Evolutionary conservation across 805 yeast genomes (phyloP), one percentile per base, ranked within the genome.

Genomic region (Spathaspora hagerdaliae): DNA sequence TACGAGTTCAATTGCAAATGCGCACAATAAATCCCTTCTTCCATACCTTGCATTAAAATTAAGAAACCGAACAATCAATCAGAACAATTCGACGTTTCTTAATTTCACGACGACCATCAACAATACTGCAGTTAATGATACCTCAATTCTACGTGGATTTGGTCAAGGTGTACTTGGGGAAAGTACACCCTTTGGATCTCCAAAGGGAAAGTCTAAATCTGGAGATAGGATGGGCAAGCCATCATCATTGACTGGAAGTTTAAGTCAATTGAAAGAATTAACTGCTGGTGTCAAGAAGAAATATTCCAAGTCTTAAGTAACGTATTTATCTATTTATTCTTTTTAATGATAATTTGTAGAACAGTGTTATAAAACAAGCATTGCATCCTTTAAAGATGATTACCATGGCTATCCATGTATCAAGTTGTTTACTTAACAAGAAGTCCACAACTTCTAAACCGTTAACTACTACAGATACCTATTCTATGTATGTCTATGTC

Each of bases 151-250:
- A 36, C 57, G 63, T 10, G 67, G 67, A 8, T 61, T 65, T 50
- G 73, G 69, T 6, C 59, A 57, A 37, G 73, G 72, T 5, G 60
- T 69, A 2, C 48, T 67, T 1, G 73, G 64, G 44, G 73, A 65
- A 43, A 67, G 73, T 44, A 65, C 73, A 0, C 74, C 73, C 5
- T 53, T 53, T 34, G 58, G 53, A 8, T 60, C 72, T 2, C 71
- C 68, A 3, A 53, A 51, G 31, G 42, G 45, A 29, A 47, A n/a
- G 33, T 37, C 29, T 45, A 47, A 13, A 31, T 27, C 8, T 27
- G 9, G 12, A n/a, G 13, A 29, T 29, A 9, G 32, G 3, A 11
- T 29, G 9, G 32, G 6, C 12, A 29, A 29, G 12, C 32, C 32
- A 9, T 24, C 42, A 31, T 43, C 34, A 36, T 36, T 14, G 51